Base-by-base conservation (phyloP, 83 land plant species). In the Picea mariana region DNA sequence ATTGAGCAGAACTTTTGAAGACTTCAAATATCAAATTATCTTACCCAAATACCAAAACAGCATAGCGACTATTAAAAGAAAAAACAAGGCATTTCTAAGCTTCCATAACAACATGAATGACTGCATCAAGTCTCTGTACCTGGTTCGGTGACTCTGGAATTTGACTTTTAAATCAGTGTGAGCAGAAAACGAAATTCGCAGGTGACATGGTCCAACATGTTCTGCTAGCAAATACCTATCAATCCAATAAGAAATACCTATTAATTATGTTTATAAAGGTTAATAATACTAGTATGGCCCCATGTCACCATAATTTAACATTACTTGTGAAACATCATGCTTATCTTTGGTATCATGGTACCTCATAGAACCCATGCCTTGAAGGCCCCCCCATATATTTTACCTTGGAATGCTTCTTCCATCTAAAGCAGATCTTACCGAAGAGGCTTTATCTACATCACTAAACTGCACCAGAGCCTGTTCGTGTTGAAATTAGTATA, bases 101-200 rank as follows among this genome's bases (percentile, higher is more conserved):
- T n/a, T n/a, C n/a, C n/a, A n/a, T n/a, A n/a, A n/a, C n/a, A n/a
- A n/a, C n/a, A n/a, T n/a, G n/a, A n/a, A n/a, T n/a, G n/a, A n/a
- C n/a, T n/a, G n/a, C 9, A 6, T 77, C 85, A 82, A 75, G 81
- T 44, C 75, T 76, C 49, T 24, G 6, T 85, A 96, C 98, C 95
- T 96, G 95, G 95, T 96, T 15, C 96, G 89, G 58, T 96, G 93
- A 68, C 96, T 93, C 79, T 96, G 98, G 71, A 96, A 96, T 85
- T 95, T 96, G 67, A 96, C 91, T 85, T 90, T 96, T 82, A 96
- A 77, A 73, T 96, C 99, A 6, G 89, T 95, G 84, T 96, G 99
- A 2, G 98, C n/a, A 82, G 96, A 96, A 85, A 88, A 96, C 0
- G 98, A 89, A 40, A 96, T 96, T 0, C 93, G 92, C 82, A 96